These are phyloP conservation scores for Apophysomyces ossiformis DNA, from an alignment of 371 early-diverging fungal species.

Conservation along the genomic window DNA sequence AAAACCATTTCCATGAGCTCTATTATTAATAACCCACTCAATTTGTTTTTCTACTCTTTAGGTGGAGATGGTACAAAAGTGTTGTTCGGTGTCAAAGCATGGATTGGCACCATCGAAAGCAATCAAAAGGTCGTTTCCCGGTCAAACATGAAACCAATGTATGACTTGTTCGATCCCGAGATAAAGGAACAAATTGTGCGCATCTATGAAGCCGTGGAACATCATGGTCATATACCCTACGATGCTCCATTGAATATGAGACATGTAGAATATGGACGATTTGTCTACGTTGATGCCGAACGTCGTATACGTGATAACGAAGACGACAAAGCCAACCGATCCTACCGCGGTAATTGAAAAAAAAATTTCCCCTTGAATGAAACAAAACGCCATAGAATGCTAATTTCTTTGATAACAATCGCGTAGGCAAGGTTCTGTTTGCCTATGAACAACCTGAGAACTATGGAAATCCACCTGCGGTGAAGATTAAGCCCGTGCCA, in stretches of 20 bases:
- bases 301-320: conserved; percentile 1
- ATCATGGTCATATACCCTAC: neutral
- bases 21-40: too few species aligned
- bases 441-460: neutral
- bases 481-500: neutral
- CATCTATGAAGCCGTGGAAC: neutral
- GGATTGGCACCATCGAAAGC: neutral
- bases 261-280: conserved; percentile 3
- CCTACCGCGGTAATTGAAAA: neutral
- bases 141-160: conserved; percentile 3
- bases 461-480: neutral
- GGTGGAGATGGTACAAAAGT: neutral
- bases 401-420: neutral
- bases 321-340: neutral
- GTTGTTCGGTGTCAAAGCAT: neutral
- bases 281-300: neutral
- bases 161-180: neutral
- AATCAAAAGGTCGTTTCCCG: conserved; percentile 3
- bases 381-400: too few species aligned
- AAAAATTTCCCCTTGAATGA: too few species aligned
- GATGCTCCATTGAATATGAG: neutral
- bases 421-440: neutral
- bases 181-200: neutral
- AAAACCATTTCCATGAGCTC: too few species aligned
- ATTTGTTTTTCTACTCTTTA: neutral